Percentiles rank a stretch among this genome's conserved stretches.
Conservation (phyloP, 2,329 filamentous ascomycete genomes). For the Aspergillus viridinutans region DNA sequence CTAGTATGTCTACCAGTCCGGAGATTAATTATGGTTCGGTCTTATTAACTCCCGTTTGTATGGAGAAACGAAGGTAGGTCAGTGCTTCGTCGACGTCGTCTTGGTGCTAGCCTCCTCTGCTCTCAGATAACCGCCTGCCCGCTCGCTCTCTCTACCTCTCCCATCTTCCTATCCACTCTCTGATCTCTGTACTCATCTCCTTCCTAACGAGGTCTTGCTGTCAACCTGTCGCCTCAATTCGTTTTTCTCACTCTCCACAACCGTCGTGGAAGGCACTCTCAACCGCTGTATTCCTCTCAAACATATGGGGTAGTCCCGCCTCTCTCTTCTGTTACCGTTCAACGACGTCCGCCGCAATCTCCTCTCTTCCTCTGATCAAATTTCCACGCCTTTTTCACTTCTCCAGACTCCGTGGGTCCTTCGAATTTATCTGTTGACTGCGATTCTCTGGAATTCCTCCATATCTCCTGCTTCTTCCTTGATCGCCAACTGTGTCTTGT, state of each 20-base stretch:
- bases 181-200: not conserved
- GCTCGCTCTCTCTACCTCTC: not conserved
- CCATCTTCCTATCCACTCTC: not conserved
- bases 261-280: not conserved
- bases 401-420: not conserved
- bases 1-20: not conserved
- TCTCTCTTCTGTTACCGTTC: slow-evolving; percentile 1
- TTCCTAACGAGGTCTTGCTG: not conserved
- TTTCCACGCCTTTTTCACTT: not conserved
- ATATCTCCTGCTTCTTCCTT: not conserved
- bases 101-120: not conserved
- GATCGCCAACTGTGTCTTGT: slow-evolving; percentile 2
- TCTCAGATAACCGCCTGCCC: not conserved
- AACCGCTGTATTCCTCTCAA: not conserved
- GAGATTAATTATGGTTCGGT: slow-evolving; percentile 1
- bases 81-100: not conserved
- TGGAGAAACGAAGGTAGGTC: not conserved
- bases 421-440: not conserved
- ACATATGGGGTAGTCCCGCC: not conserved
- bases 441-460: not conserved
- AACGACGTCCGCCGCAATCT: slow-evolving; percentile 2
- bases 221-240: not conserved
- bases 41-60: not conserved
- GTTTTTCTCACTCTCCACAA: not conserved
- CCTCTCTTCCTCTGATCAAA: not conserved